phyloP scores from a whole-genome alignment of 352 stramenopile species.

The Blastocystis sp. region DNA sequence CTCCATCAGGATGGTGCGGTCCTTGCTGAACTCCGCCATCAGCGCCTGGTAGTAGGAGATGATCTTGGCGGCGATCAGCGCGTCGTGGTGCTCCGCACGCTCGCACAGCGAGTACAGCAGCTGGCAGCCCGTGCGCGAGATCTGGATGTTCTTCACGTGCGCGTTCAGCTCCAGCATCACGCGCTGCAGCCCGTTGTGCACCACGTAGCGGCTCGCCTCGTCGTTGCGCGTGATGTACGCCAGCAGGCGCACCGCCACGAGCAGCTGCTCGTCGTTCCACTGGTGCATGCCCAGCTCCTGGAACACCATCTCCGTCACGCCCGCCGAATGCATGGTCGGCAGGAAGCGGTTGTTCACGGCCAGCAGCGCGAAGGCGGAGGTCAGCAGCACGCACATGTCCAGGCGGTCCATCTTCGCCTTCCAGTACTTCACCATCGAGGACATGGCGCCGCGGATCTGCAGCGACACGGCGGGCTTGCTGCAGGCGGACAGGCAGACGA shows the following conservation, averaged over 20 bases:
- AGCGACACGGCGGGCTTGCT: conserved; percentile 34
- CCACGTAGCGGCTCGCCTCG: conserved; percentile 50
- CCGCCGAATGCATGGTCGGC: conserved; percentile 8
- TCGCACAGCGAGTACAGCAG: conserved; percentile 63
- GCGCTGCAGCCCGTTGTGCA: conserved; percentile 43
- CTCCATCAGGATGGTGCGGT: conserved; percentile 66
- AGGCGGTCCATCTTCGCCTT: conserved; percentile 2
- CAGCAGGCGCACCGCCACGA: conserved; percentile 55
- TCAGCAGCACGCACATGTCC: conserved; percentile 49
- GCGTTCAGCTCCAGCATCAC: conserved; percentile 62
- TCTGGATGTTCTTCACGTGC: conserved; percentile 45
- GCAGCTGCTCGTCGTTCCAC: conserved; percentile 44
- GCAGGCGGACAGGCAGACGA: conserved; percentile 63
- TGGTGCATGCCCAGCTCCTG: conserved; percentile 57
- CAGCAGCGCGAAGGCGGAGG: conserved; percentile 52
- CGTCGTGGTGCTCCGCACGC: conserved; percentile 53
- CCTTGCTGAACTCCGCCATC: conserved; percentile 32
- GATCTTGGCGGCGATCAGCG: conserved; percentile 43
- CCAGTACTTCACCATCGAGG: conserved; percentile 58
- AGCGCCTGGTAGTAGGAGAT: conserved; percentile 61
- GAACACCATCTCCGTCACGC: conserved; percentile 62
- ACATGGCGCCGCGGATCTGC: conserved; percentile 13
- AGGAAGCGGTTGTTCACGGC: conserved; percentile 11
- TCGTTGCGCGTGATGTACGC: conserved; percentile 39
- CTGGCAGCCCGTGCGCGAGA: conserved; percentile 39